phyloP scores from a whole-genome alignment of 116 monocot species.

The Posidonia oceanica region DNA sequence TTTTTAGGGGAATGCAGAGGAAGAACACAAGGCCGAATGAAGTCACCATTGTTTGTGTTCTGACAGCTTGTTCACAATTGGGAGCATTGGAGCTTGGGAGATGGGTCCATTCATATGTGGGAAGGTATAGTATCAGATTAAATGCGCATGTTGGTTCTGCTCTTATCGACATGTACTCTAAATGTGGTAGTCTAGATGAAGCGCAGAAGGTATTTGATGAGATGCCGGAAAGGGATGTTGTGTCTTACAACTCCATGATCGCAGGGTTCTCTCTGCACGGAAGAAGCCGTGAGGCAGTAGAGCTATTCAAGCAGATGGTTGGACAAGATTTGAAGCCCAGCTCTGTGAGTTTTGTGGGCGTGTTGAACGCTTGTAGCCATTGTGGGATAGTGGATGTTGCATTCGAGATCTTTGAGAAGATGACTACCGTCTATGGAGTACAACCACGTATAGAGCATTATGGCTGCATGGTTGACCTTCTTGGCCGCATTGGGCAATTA shows the following conservation, averaged over 20 bases:
- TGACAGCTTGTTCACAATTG: conserved; percentile 39
- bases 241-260: conserved; percentile 50
- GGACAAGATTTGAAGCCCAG: conserved; percentile 25
- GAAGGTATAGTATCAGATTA: conserved; percentile 13
- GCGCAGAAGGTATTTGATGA: conserved; percentile 20
- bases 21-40: conserved; percentile 39
- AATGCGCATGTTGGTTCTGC: conserved; percentile 34
- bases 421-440: conserved; percentile 16
- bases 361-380: conserved; percentile 63
- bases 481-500: conserved; percentile 31
- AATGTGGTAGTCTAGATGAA: conserved; percentile 40
- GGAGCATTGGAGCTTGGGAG: conserved; percentile 46
- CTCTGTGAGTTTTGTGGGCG: conserved; percentile 29
- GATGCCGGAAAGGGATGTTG: conserved; percentile 20
- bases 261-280: conserved; percentile 39
- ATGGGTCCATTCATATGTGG: conserved; percentile 47
- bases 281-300: conserved; percentile 21
- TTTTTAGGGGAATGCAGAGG: conserved; percentile 47
- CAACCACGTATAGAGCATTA: conserved; percentile 45
- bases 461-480: conserved; percentile 60
- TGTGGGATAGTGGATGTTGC: conserved; percentile 39
- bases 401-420: conserved; percentile 32
- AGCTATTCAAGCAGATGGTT: conserved; percentile 20
- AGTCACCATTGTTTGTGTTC: conserved; percentile 38
- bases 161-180: conserved; percentile 49